Evolutionary conservation across 805 yeast genomes (phyloP).

Genomic region (Starmera pachycereana): DNA sequence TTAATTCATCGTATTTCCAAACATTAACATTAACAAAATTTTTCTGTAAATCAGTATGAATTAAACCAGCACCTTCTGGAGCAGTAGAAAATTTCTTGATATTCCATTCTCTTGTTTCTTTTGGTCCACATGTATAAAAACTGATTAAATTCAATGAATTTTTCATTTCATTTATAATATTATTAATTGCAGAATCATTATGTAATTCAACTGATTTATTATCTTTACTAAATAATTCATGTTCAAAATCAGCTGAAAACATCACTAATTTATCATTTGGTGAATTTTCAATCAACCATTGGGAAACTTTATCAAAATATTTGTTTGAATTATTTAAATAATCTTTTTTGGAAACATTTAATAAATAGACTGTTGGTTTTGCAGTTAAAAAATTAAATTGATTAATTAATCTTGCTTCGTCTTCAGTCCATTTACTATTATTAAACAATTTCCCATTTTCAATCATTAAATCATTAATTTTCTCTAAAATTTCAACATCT

Average conservation of each 20-base stretch:
- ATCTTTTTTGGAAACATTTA: conserved; percentile 67
- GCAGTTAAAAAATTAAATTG: conserved; percentile 71
- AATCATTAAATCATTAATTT: conserved; percentile 39
- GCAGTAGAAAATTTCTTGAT: conserved; percentile 66
- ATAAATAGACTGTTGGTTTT: conserved; percentile 73
- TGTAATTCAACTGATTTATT: conserved; percentile 29
- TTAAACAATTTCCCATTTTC: conserved; percentile 58
- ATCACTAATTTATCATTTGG: conserved; percentile 65
- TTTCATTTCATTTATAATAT: conserved; percentile 57
- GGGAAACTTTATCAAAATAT: conserved; percentile 37
- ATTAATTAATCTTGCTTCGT: conserved; percentile 60
- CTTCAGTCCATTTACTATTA: conserved; percentile 46
- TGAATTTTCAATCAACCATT: conserved; percentile 60
- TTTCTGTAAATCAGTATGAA: conserved; percentile 75
- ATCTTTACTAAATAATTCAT: conserved; percentile 17
- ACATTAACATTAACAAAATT: conserved; percentile 77
- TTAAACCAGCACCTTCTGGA: conserved; percentile 84
- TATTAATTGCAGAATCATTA: conserved; percentile 45
- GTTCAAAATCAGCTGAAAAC: conserved; percentile 49
- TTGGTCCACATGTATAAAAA: conserved; percentile 79
- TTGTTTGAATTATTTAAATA: conserved; percentile 43
- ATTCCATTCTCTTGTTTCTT: conserved; percentile 87
- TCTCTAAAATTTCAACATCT: conserved; percentile 27
- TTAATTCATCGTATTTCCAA: conserved; percentile 53
- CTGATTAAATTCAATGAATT: conserved; percentile 60